A percentile compares a stretch with the other conserved stretches of the same genome.
These are phyloP conservation scores for Casuarina cunninghamiana DNA, from an alignment of 306 rosid genomes.

Conservation along the genomic window DNA sequence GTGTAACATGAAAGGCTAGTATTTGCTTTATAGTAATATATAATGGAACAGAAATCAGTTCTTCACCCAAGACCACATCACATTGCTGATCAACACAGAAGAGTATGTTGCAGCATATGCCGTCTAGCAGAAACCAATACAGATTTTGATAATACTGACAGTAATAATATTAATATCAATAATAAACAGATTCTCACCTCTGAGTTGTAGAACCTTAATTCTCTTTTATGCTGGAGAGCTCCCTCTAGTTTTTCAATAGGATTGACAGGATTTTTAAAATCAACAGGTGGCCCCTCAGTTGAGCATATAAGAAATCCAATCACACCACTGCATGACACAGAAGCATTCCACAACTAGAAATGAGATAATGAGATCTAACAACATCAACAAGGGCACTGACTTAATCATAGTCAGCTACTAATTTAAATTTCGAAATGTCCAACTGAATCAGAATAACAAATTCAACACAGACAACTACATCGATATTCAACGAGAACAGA, in stretches of 20 bases:
- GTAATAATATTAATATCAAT: background rate
- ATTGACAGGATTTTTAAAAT: constrained; percentile 78
- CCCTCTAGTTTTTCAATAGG: constrained; percentile 86
- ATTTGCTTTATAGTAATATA: background rate
- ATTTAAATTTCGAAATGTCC: background rate
- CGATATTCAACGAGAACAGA: background rate
- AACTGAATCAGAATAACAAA: background rate
- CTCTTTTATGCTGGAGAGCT: constrained; percentile 68
- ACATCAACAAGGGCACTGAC: background rate
- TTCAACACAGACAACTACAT: background rate
- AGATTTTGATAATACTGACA: background rate
- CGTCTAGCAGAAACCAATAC: background rate
- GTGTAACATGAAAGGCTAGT: background rate
- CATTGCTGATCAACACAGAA: background rate
- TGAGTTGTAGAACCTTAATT: constrained; percentile 85
- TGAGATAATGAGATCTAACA: background rate
- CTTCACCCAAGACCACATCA: background rate
- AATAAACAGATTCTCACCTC: constrained; percentile 45
- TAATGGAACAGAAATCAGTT: background rate
- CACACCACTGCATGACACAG: constrained; percentile 64
- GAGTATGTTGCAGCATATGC: background rate
- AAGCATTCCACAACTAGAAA: constrained; percentile 5
- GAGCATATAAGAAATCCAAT: constrained; percentile 91
- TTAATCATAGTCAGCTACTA: background rate
- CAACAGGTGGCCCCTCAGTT: constrained; percentile 82